Evolutionary conservation across 805 yeast species (phyloP), one percentile per base, ranked within the genome.

Genomic region (Ogataea parapolymorpha): DNA sequence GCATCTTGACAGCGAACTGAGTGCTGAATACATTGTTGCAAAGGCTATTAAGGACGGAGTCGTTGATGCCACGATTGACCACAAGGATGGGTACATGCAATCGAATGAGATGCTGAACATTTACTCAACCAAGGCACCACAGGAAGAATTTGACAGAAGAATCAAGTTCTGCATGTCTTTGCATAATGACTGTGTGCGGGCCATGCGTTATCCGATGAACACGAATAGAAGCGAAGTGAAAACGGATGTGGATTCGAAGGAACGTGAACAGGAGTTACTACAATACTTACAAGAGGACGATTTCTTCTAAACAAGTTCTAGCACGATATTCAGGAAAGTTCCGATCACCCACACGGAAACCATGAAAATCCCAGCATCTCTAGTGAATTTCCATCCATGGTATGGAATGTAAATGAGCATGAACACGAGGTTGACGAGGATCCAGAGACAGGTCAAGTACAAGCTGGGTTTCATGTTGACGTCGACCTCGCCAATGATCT

Each of bases 41-140:
- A 91, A 93, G 70, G 93, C 97, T 18, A 91, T 93, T 44, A 81
- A 96, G 57, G 99, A 93, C 62, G 96, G 96, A 45, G 98, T 93
- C 38, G 87, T 93, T 60, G 98, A 93, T 58, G 98, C 99, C 3
- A 77, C 80, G 41, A 85, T 93, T 53, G 86, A 93, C 61, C 96
- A 90, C 66, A 87, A 86, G 59, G 73, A 78, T 48, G 97, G 97
- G 2, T 90, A 70, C 62, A 90, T 93, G 85, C 90, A 89, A 67
- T 83, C 95, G 27, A 82, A 80, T 53, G 99, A 93, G 63, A 68
- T 87, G 44, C 67, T 79, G 56, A 96, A 93, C 62, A 76, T 90
- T 36, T 93, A 93, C 64, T 82, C 93, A 7, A 88, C 98, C 0
- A 76, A 72, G 33, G 82, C 80, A 55, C 99, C 99, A 25, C 96